Conservation (phyloP, 768 basidiomycete species). For the Lyophyllum semitale region DNA sequence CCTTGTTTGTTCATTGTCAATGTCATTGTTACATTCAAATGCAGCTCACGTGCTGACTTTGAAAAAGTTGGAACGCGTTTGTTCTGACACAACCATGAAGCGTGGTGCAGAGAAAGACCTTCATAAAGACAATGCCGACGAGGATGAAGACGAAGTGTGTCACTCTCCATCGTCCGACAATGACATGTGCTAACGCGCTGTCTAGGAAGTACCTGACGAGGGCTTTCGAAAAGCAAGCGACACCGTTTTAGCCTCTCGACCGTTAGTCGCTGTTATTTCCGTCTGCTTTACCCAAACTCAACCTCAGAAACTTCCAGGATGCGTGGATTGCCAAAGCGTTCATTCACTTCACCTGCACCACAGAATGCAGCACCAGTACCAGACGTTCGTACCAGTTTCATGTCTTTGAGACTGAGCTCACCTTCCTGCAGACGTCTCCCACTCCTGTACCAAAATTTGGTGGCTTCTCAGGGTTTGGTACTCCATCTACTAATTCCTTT, state of each 20-base stretch:
- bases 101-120: slow-evolving; percentile 75
- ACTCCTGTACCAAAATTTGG: slow-evolving; percentile 45
- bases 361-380: slow-evolving; percentile 16
- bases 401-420: neutral
- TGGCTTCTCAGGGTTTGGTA: slow-evolving; percentile 56
- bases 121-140: slow-evolving; percentile 52
- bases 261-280: slow-evolving; percentile 26
- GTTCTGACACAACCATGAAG: slow-evolving; percentile 50
- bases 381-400: slow-evolving; percentile 16
- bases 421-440: slow-evolving; percentile 20
- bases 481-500: slow-evolving; percentile 21
- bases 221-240: slow-evolving; percentile 67
- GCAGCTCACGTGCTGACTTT: slow-evolving; percentile 14
- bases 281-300: slow-evolving; percentile 9
- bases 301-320: slow-evolving; percentile 46
- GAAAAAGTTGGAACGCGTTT: slow-evolving; percentile 9
- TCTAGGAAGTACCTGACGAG: slow-evolving; percentile 42
- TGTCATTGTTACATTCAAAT: too few relatives aligned
- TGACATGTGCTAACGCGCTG: neutral
- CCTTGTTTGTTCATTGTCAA: neutral
- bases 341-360: slow-evolving; percentile 23
- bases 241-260: slow-evolving; percentile 51
- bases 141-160: slow-evolving; percentile 38
- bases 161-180: neutral
- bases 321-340: slow-evolving; percentile 60